Percentiles rank a stretch among this genome's conserved stretches.
Conservation (phyloP, 2,329 filamentous ascomycete species). For the Pseudocercospora vitis region DNA sequence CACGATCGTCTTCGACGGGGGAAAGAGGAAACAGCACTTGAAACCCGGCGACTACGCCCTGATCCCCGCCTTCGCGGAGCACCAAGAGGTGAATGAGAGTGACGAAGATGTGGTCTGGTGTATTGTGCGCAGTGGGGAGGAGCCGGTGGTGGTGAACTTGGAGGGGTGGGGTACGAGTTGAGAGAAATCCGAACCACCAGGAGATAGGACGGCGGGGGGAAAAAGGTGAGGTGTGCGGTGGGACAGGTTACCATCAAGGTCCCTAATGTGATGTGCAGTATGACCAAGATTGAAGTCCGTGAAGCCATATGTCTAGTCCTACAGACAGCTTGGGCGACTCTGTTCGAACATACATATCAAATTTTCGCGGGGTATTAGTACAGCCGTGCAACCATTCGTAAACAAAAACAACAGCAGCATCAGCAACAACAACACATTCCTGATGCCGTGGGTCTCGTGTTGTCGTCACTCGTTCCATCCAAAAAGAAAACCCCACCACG, state of each 20-base stretch:
- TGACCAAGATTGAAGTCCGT: too few relatives aligned
- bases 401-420: too few relatives aligned
- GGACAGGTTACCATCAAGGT: too few relatives aligned
- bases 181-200: too few relatives aligned
- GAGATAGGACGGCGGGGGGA: too few relatives aligned
- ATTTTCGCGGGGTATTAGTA: neutral
- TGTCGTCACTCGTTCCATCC: neutral
- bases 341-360: too few relatives aligned
- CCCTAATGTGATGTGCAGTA: too few relatives aligned
- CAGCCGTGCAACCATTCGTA: too few relatives aligned
- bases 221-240: too few relatives aligned
- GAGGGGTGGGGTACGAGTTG: slow-evolving; percentile 24
- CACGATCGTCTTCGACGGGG: slow-evolving; percentile 58
- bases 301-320: too few relatives aligned
- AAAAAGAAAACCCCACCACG: neutral
- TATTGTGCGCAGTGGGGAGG: slow-evolving; percentile 51
- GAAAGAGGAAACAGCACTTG: slow-evolving; percentile 59
- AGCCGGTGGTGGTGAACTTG: slow-evolving; percentile 24
- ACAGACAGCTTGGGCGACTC: too few relatives aligned
- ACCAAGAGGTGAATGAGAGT: slow-evolving; percentile 67
- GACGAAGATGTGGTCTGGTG: slow-evolving; percentile 66
- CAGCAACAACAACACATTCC: neutral
- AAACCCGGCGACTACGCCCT: slow-evolving; percentile 67
- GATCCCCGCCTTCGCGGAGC: slow-evolving; percentile 68
- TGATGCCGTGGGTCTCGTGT: slow-evolving; percentile 5